phyloP scores from a whole-genome alignment of 2,329 filamentous ascomycete species.

The Phyllosticta capitalensis region DNA sequence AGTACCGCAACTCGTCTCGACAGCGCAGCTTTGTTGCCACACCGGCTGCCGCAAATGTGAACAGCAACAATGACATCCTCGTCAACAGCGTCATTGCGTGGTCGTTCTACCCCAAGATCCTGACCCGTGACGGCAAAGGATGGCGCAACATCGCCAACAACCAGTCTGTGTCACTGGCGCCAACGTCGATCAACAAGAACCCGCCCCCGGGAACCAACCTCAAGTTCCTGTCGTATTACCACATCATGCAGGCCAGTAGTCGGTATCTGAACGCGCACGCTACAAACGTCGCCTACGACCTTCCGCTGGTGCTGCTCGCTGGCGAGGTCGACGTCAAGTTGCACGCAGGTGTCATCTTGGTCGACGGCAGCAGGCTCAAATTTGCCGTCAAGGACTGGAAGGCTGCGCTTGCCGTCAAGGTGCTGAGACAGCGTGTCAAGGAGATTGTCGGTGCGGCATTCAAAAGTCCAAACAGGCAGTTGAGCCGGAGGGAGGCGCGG shows the following conservation, averaged over 20 bases:
- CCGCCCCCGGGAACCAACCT: constrained; percentile 37
- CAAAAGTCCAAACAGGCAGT: constrained; percentile 38
- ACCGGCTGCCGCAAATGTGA: constrained; percentile 61
- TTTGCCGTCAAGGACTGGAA: constrained; percentile 86
- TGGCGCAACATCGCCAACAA: constrained; percentile 91
- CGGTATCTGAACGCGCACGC: constrained; percentile 74
- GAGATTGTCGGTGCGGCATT: constrained; percentile 67
- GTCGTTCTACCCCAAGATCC: constrained; percentile 91
- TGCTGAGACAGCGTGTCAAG: constrained; percentile 60
- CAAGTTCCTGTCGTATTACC: constrained; percentile 87
- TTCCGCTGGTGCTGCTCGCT: constrained; percentile 62
- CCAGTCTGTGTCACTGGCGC: constrained; percentile 77
- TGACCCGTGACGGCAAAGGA: constrained; percentile 74
- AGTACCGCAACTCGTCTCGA: constrained; percentile 56
- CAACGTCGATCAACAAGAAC: constrained; percentile 77
- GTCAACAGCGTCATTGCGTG: constrained; percentile 77
- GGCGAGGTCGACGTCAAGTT: constrained; percentile 82
- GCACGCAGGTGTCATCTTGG: constrained; percentile 74
- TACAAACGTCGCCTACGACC: constrained; percentile 62
- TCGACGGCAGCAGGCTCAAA: constrained; percentile 79
- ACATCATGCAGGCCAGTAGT: constrained; percentile 70
- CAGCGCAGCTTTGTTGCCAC: constrained; percentile 75
- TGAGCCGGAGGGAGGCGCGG: constrained; percentile 30
- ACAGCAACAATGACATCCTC: constrained; percentile 72
- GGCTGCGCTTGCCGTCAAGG: constrained; percentile 79